Evolutionary conservation across 805 yeast species (phyloP).

Genomic region (Kodamaea sagamina): DNA sequence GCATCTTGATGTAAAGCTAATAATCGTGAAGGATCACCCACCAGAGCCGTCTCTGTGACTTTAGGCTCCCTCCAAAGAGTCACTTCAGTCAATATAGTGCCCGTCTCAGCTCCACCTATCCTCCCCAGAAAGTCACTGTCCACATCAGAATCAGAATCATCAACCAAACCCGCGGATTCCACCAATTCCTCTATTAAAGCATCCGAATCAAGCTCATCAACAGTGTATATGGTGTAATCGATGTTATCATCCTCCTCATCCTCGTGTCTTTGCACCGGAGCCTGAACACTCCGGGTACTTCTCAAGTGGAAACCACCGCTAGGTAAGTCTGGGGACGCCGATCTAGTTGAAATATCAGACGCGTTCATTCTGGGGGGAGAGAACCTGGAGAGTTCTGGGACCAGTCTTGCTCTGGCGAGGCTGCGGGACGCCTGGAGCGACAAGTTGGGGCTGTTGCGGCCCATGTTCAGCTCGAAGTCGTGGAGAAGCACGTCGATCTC

Average conservation of each 20-base stretch:
- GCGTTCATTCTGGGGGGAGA: not conserved
- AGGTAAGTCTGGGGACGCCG: not conserved
- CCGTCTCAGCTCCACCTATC: too few relatives aligned
- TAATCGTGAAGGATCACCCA: too few relatives aligned
- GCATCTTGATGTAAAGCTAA: not conserved
- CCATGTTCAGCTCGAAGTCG: conserved; percentile 9
- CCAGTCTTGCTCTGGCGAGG: not conserved
- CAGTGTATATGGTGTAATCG: conserved; percentile 5
- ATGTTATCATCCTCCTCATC: conserved; percentile 1
- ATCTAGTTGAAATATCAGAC: not conserved
- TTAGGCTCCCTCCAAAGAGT: too few relatives aligned
- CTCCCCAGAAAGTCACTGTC: not conserved
- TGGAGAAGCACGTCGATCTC: conserved; percentile 10
- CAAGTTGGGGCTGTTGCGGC: not conserved
- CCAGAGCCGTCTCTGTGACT: too few relatives aligned
- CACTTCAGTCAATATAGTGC: too few relatives aligned
- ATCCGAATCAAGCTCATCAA: conserved; percentile 10
- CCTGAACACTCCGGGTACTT: not conserved
- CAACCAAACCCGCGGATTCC: conserved; percentile 7
- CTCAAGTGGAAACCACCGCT: not conserved
- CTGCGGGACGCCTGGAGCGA: not conserved
- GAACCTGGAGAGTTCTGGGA: not conserved
- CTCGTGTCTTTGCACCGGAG: too few relatives aligned
- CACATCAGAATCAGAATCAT: conserved; percentile 1
- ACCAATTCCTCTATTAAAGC: conserved; percentile 10